A percentile compares a stretch with the other conserved stretches of the same genome.
Conservation (phyloP, 2,329 filamentous ascomycete genomes). For the Penicillium sp. region DNA sequence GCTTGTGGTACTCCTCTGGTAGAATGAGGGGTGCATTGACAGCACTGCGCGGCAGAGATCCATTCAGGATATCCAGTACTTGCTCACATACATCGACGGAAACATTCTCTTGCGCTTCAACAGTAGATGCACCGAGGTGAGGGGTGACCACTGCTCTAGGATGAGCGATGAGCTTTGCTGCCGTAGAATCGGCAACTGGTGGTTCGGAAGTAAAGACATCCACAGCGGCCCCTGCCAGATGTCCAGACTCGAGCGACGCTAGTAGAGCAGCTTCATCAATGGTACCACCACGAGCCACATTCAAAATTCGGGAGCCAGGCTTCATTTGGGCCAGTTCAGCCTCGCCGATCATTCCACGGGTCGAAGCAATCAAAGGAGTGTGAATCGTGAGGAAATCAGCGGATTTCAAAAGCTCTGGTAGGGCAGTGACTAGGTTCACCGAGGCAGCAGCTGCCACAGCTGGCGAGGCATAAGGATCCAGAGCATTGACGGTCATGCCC, state of each 20-base stretch:
- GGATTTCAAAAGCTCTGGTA: conserved; percentile 63
- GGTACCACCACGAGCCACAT: conserved; percentile 77
- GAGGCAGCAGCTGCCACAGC: conserved; percentile 70
- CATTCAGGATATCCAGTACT: conserved; percentile 70
- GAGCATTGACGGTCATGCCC: conserved; percentile 72
- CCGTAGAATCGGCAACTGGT: conserved; percentile 61
- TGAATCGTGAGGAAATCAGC: conserved; percentile 81
- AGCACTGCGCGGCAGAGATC: conserved; percentile 71
- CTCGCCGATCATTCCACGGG: conserved; percentile 70
- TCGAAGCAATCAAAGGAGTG: conserved; percentile 76
- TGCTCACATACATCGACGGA: conserved; percentile 81
- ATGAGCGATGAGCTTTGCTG: conserved; percentile 66
- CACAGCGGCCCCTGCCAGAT: conserved; percentile 74
- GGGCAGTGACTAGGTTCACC: conserved; percentile 61
- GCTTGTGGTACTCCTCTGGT: conserved; percentile 74
- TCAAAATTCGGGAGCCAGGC: conserved; percentile 70
- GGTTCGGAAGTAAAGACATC: conserved; percentile 81
- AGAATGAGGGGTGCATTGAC: conserved; percentile 82
- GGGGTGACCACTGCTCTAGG: conserved; percentile 75
- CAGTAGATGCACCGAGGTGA: conserved; percentile 76
- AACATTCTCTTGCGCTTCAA: conserved; percentile 83
- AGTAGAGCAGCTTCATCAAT: conserved; percentile 76
- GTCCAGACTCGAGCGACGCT: conserved; percentile 67
- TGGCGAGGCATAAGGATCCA: conserved; percentile 75
- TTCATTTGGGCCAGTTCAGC: conserved; percentile 72